phyloP scores from a whole-genome alignment of 176 grass and related monocot species.

The Phoenix roebelenii region DNA sequence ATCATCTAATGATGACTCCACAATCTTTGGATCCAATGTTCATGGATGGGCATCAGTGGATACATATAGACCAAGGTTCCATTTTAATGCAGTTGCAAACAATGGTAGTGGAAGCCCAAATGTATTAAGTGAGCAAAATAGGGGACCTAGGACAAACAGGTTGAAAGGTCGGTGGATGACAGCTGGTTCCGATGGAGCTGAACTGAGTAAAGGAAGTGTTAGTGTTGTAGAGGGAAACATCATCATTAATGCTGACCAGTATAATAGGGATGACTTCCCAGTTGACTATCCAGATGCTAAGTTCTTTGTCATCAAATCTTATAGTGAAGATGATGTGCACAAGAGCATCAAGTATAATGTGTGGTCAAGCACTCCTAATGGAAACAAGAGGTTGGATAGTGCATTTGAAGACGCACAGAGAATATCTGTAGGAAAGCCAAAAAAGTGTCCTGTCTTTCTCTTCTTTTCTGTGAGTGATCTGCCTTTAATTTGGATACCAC shows the following conservation, averaged over 20 bases:
- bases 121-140: conserved; percentile 20
- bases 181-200: conserved; percentile 38
- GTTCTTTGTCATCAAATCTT: conserved; percentile 88
- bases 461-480: conserved; percentile 81
- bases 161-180: conserved; percentile 16
- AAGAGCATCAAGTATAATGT: conserved; percentile 81
- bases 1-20: conserved; percentile 25
- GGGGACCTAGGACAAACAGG: conserved; percentile 28
- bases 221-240: conserved; percentile 42
- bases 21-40: neutral
- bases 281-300: conserved; percentile 65
- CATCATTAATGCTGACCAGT: conserved; percentile 38
- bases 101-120: conserved; percentile 8
- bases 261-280: conserved; percentile 50
- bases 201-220: conserved; percentile 20
- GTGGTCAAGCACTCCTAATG: conserved; percentile 71
- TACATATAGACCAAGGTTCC: conserved; percentile 26
- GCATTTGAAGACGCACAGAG: conserved; percentile 44
- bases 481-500: neutral
- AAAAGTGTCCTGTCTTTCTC: conserved; percentile 70
- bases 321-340: conserved; percentile 81
- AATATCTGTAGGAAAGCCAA: conserved; percentile 34
- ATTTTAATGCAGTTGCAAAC: neutral
- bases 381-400: conserved; percentile 55
- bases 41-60: conserved; percentile 32